Conservation (phyloP, 2,329 filamentous ascomycete species). For the Epichloe aotearoae region DNA sequence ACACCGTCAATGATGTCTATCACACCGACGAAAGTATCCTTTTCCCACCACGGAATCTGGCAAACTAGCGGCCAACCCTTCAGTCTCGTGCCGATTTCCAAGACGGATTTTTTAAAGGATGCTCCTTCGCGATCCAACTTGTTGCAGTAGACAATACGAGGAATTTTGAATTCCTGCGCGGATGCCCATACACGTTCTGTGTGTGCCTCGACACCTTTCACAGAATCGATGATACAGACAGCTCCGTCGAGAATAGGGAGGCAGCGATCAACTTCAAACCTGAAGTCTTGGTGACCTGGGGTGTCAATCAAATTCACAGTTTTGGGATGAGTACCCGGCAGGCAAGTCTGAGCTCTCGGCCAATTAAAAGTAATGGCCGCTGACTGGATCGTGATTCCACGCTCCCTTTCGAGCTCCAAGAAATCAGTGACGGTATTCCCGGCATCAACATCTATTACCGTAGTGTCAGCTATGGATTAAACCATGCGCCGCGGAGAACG, state of each 20-base stretch:
- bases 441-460: conserved; percentile 65
- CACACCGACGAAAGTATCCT: conserved; percentile 67
- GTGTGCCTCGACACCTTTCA: conserved; percentile 90
- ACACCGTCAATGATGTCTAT: conserved; percentile 69
- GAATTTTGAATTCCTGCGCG: conserved; percentile 73
- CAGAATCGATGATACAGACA: conserved; percentile 84
- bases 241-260: conserved; percentile 78
- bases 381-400: conserved; percentile 95
- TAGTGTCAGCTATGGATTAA: neutral
- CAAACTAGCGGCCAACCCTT: conserved; percentile 81
- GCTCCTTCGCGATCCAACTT: conserved; percentile 69
- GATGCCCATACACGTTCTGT: conserved; percentile 95
- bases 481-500: neutral
- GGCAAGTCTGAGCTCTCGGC: conserved; percentile 47
- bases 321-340: conserved; percentile 35
- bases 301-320: conserved; percentile 91
- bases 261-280: conserved; percentile 89
- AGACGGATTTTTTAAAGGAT: conserved; percentile 70
- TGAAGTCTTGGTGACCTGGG: conserved; percentile 92
- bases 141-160: conserved; percentile 65
- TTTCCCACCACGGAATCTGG: conserved; percentile 89
- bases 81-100: conserved; percentile 69
- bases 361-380: conserved; percentile 92
- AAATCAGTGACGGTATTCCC: conserved; percentile 97
- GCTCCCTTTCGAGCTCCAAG: conserved; percentile 76